phyloP scores from a whole-genome alignment of 169 alveolate species.

The Amoebophrya sp. region DNA sequence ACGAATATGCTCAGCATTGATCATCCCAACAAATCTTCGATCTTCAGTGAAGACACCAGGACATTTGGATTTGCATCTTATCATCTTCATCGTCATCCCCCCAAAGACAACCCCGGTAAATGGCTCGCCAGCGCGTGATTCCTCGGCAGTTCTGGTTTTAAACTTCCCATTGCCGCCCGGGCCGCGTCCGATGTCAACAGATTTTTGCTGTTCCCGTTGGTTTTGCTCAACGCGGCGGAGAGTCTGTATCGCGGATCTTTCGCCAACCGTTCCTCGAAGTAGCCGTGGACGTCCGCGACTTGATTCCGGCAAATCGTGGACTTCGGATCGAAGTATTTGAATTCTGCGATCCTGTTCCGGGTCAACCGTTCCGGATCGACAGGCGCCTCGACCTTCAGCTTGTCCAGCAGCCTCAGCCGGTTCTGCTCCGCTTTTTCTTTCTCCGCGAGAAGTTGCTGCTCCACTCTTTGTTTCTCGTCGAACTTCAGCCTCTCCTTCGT shows the following conservation, averaged over 20 bases:
- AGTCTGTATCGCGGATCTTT: neutral
- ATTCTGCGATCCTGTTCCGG: too few species aligned
- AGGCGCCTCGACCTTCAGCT: neutral
- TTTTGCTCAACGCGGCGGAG: neutral
- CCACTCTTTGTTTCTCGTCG: too few species aligned
- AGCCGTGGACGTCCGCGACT: constrained; percentile 11
- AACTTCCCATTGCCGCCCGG: neutral
- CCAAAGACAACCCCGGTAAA: neutral
- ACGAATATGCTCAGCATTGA: too few species aligned
- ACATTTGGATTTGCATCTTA: too few species aligned
- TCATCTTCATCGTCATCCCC: neutral
- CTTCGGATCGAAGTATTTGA: neutral
- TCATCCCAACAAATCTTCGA: too few species aligned
- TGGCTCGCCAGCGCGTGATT: neutral
- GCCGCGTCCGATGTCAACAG: neutral
- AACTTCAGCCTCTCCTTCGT: too few species aligned
- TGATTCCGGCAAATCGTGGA: neutral
- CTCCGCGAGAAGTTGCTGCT: constrained; percentile 31
- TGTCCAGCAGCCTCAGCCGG: neutral
- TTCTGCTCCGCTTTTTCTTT: neutral
- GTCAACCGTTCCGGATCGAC: neutral
- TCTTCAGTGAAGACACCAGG: too few species aligned
- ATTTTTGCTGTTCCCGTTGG: too few species aligned
- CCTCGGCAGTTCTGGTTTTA: neutral
- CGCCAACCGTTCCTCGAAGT: neutral